Base-by-base conservation (phyloP, 495 filamentous ascomycete genomes). In the Penicillium chermesinum region DNA sequence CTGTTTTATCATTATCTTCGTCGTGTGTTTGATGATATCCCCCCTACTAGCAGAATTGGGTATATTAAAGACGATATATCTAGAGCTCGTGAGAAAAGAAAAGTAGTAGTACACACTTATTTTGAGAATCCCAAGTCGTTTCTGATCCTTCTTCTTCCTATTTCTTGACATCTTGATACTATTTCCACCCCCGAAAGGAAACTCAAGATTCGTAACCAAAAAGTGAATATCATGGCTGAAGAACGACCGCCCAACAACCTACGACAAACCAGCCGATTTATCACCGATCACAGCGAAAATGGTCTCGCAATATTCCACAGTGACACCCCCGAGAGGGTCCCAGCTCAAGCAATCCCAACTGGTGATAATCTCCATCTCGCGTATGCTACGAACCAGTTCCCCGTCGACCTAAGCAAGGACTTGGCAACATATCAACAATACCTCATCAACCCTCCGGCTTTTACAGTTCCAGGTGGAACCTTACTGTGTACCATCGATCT, bases 401-500 rank as follows among this genome's bases (percentile, higher is more conserved):
- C 77, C 0, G 60, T 72, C 3, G 54, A 76, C 41, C 57, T 83
- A 30, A 77, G 67, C 63, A 50, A 46, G 38, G 74, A 83, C 50
- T 63, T 65, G 4, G 81, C 84, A 7, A 17, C 2, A 0, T 48
- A 48, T 36, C 10, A 40, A 25, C 1, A 14, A 7, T n/a, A 37
- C 15, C 12, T 66, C 52, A 83, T 34, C 53, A 62, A 2, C 58
- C 49, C 27, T 72, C 65, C 65, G 7, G 66, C 60, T 6, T 50
- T 79, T 6, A 59, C 57, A 22, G 61, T 70, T 18, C 63, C 63
- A 52, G 78, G 79, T 15, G 80, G 75, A 3, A 77, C 85, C 1
- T 65, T 78, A 1, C 25, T 30, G 8, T 73, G 83, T 8, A 75
- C 73, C 47, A 82, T 85, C 13, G 83, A 86, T 52, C 80, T 86